A percentile compares a stretch with the other conserved stretches of the same genome.
phyloP scores from a whole-genome alignment of 768 basidiomycete genomes.

The Mrakia hoshinonis region DNA sequence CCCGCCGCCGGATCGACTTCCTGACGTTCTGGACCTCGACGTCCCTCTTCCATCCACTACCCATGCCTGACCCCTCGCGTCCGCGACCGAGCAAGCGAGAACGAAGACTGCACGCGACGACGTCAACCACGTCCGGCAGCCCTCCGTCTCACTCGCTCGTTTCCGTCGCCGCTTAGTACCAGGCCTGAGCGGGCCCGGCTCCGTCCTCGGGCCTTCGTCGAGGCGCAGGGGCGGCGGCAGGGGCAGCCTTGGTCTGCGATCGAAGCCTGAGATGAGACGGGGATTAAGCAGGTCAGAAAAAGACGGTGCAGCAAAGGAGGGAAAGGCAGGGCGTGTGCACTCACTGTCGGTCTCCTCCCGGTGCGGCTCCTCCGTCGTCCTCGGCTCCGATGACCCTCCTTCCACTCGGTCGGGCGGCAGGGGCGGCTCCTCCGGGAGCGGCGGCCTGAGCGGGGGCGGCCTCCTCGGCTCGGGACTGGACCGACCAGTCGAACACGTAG shows the following conservation, averaged over 20 bases:
- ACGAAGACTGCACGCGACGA: neutral
- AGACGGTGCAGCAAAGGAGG: neutral
- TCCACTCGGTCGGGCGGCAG: conserved; percentile 9
- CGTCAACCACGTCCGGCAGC: neutral
- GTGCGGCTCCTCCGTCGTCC: conserved; percentile 1
- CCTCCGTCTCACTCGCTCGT: neutral
- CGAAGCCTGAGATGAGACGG: conserved; percentile 17
- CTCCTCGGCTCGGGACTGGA: conserved; percentile 30
- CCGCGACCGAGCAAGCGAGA: conserved; percentile 1
- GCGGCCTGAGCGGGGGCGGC: neutral
- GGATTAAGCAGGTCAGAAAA: neutral
- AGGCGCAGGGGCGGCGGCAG: conserved; percentile 13
- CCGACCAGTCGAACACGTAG: conserved; percentile 93
- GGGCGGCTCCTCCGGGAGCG: neutral
- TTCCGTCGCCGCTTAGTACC: conserved; percentile 18
- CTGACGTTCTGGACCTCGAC: neutral
- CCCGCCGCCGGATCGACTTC: conserved; percentile 6
- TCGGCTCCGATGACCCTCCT: conserved; percentile 25
- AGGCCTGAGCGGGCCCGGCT: conserved; percentile 17
- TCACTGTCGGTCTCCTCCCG: conserved; percentile 26
- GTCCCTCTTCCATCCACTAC: neutral
- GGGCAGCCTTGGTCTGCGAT: conserved; percentile 27
- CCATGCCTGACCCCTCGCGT: neutral
- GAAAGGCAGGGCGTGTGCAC: neutral
- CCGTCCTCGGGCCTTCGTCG: conserved; percentile 19